Evolutionary conservation across 2,329 filamentous ascomycete genomes (phyloP), one percentile per base, ranked within the genome.

Genomic region (Rutstroemia sp.): DNA sequence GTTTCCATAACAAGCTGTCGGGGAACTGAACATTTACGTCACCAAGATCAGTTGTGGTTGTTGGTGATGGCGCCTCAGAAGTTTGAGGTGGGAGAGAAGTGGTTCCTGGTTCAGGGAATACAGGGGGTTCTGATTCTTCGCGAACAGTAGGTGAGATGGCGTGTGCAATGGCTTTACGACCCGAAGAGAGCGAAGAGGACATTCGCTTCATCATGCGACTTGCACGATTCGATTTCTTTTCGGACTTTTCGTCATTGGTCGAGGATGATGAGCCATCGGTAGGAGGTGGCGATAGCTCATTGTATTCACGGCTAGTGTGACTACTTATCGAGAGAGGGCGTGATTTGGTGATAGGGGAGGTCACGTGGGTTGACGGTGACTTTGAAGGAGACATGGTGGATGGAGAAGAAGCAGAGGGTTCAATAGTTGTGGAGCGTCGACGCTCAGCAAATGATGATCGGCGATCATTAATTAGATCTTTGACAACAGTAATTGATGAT

Each of bases 1-100:
- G 87, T 75, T 97, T 99, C 94, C 94, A 99, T 12, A 99, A 79
- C 48, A 99, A 78, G 54, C 90, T 95, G 69, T 97, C 92, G 0
- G 94, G 94, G 70, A 99, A 96, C 70, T 99, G 94, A 10, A 97
- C 89, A 66, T 99, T 97, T 61, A 99, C 86, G 67, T 96, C 90
- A 49, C 92, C 90, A 56, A 70, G 61, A 59, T 67, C 62, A 45
- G 61, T 58, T 53, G 59, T 63, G 21, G 42, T 37, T 14, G 46
- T 34, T 21, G 52, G 37, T 53, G 23, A 57, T 59, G 63, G 56
- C 79, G 79, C 16, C 74, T 57, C 52, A 18, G 65, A 61, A n/a
- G 49, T 34, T 50, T 54, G 59, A 14, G 60, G 59, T n/a, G 60
- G 60, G 47, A 59, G 52, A 25, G 60, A 58, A 39, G 61, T 62